Base-by-base conservation (phyloP, 257 asterid species). In the Cordia subcordata region DNA sequence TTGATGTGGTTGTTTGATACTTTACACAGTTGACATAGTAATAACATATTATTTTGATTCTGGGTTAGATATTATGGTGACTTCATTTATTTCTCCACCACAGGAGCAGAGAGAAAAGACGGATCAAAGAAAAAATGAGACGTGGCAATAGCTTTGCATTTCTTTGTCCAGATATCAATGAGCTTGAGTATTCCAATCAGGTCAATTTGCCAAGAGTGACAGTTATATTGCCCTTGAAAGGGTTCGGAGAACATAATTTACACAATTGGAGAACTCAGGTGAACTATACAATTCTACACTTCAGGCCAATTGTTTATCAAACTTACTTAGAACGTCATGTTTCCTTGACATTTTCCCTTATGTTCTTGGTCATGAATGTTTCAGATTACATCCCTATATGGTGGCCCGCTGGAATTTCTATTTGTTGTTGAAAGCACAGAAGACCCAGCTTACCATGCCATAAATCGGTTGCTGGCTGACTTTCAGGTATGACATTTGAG, bases 211-310 rank as follows among this genome's bases (percentile, higher is more conserved):
- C 99, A 21, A 84, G 78, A 70, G 96, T 93, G 68, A 69, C 99
- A 57, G 95, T 93, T 51, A 94, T 93, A 64, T 84, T 93, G 99
- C 99, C 99, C 55, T 71, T 93, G 73, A 93, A 93, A 81, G 99
- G 99, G 38, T 93, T 85, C 50, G 97, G 99, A 64, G 99, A 93
- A 70, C 96, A 93, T 73, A 93, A 93, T 80, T 81, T 93, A 15
- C 99, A 89, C 72, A 93, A 93, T 77, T 93, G 99, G 99, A 89
- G 94, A 75, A 78, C 78, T 66, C 99, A 93, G 97, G 99, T 89
- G 67, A 78, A 63, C 10, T 61, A 60, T 49, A 20, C 45, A 58
- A 27, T 27, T 45, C 40, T 5, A 37, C 19, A n/a, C 20, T 49
- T 27, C 47, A 42, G 47, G 3, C 47, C 4, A 42, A 42, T 42